Evolutionary conservation across 371 early-diverging fungal genomes (phyloP), one percentile per base, ranked within the genome.

Genomic region (Mortierella sp.): DNA sequence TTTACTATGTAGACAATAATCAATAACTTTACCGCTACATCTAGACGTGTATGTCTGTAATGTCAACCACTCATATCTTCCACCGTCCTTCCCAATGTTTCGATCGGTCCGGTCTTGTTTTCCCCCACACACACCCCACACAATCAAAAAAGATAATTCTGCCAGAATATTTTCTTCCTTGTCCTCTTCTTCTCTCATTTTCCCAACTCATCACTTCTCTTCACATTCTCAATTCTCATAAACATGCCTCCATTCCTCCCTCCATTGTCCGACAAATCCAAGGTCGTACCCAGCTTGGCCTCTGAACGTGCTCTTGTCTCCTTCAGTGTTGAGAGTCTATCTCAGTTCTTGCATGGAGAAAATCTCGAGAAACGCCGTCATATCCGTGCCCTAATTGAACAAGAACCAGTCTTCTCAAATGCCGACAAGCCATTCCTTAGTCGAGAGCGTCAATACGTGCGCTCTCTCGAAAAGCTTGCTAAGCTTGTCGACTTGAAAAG

Each of bases 241-340:
- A 35, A 2, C 24, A 81, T 81, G 83, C 83, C 83, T 28, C 83
- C 83, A 69, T 81, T 81, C 83, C 58, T 81, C 35, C 83, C 83
- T 62, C 83, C 83, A 30, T 62, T 73, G 5, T 57, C 73, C 35
- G 76, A 81, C 65, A 76, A 66, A 16, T 58, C 72, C 63, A 81
- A 81, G 60, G 68, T 68, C 32, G 72, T 66, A 28, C 60, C 76
- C 5, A 68, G 64, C 43, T 68, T 81, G 11, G n/a, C 47, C 47
- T 62, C 76, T 3, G 83, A 81, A 69, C 76, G 83, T 16, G 64
- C 70, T 12, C 54, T 81, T 16, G 76, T 81, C 61, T 81, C 83
- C 40, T 81, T 81, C 71, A 60, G 66, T 2, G 64, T 81, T 64
- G 77, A 81, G 54, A 35, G 51, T 12, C 57, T 81, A 4, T 55